phyloP scores from a whole-genome alignment of 495 filamentous ascomycete genomes.

The Tuber aestivum region DNA sequence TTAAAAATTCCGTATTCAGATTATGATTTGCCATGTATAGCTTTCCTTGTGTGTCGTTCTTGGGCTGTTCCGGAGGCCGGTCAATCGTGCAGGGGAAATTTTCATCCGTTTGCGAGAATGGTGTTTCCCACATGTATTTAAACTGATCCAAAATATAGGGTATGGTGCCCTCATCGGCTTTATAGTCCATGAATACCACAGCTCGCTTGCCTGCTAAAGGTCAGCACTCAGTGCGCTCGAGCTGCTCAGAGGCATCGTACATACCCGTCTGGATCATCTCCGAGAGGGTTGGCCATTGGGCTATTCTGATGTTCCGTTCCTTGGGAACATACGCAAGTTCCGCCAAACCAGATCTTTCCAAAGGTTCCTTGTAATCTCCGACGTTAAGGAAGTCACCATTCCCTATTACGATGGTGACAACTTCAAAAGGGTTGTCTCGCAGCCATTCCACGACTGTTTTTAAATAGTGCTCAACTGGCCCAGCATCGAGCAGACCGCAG shows the following conservation, averaged over 20 bases:
- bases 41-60: conserved; percentile 52
- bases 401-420: conserved; percentile 82
- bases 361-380: conserved; percentile 53
- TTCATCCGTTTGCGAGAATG: conserved; percentile 59
- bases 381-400: conserved; percentile 68
- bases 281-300: conserved; percentile 79
- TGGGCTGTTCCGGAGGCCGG: conserved; percentile 58
- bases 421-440: conserved; percentile 69
- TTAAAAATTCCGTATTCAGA: conserved; percentile 64
- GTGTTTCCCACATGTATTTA: conserved; percentile 69
- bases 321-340: conserved; percentile 65
- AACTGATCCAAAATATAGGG: conserved; percentile 75
- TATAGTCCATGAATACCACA: conserved; percentile 72
- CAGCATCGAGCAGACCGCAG: conserved; percentile 73
- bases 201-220: conserved; percentile 49
- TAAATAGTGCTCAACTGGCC: conserved; percentile 70
- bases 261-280: conserved; percentile 64
- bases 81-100: conserved; percentile 65
- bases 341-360: conserved; percentile 62
- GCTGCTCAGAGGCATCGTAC: conserved; percentile 50
- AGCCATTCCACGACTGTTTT: conserved; percentile 67
- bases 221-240: neutral
- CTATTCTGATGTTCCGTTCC: conserved; percentile 52
- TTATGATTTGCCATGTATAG: conserved; percentile 95
- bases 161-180: conserved; percentile 68